Evolutionary conservation across 176 grass and related monocot species (phyloP).

Genomic region (Panicum miliaceum): DNA sequence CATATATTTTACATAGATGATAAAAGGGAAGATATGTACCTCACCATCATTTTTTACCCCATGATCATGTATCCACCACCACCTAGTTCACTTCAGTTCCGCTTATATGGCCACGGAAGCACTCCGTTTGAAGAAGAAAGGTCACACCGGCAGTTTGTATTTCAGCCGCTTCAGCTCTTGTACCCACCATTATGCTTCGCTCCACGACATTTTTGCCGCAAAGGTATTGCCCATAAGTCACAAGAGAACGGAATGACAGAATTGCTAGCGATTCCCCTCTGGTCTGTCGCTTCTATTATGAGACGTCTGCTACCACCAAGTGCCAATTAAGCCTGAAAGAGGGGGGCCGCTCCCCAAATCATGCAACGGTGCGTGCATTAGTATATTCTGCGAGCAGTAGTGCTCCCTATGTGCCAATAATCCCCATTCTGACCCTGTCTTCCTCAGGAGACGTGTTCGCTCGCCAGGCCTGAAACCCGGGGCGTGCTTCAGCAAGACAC

Average conservation of each 20-base stretch:
- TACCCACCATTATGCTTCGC: background rate
- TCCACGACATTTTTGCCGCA: background rate
- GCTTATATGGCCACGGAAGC: no score
- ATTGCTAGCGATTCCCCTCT: background rate
- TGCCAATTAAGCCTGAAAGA: slow-evolving; percentile 17
- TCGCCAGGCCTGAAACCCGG: slow-evolving; percentile 2
- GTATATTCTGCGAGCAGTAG: background rate
- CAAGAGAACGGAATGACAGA: background rate
- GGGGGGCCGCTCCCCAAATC: background rate
- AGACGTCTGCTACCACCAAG: background rate
- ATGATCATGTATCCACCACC: no score
- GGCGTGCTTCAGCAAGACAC: background rate
- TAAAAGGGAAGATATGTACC: no score
- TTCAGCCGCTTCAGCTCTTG: no score
- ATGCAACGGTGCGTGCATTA: background rate
- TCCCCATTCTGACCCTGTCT: background rate
- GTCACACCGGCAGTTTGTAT: no score
- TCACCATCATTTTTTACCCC: no score
- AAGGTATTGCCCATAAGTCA: background rate
- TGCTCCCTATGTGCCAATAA: background rate
- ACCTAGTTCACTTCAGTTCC: no score
- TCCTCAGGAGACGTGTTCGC: background rate
- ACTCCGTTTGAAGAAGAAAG: no score
- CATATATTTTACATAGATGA: no score
- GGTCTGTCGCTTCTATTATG: background rate